phyloP scores from a whole-genome alignment of 257 asterid genomes.

The Fraxinus excelsior region DNA sequence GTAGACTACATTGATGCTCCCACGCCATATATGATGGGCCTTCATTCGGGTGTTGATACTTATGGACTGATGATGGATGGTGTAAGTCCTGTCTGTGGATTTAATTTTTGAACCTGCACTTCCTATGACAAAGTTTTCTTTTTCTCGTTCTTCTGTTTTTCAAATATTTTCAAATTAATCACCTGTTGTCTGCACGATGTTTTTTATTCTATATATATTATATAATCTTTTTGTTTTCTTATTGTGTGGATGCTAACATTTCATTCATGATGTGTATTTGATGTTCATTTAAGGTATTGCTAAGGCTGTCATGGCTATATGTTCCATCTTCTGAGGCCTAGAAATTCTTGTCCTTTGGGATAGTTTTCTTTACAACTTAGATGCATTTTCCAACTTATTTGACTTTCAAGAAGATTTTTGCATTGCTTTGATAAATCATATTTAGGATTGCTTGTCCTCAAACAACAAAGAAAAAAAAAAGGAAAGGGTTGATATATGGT shows the following conservation, averaged over 20 bases:
- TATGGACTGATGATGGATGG: constrained; percentile 94
- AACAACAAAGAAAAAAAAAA: background rate
- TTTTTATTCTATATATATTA: background rate
- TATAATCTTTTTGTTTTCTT: constrained; percentile 16
- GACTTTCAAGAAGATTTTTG: background rate
- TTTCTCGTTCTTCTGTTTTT: constrained; percentile 8
- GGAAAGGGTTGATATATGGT: background rate
- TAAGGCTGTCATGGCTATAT: background rate
- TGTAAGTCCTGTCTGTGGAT: constrained; percentile 58
- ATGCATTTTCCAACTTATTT: background rate
- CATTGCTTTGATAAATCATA: background rate
- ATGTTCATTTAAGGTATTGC: background rate
- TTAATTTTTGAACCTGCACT: constrained; percentile 9
- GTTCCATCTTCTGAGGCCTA: background rate
- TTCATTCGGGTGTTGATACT: constrained; percentile 97
- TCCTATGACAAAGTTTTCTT: constrained; percentile 3
- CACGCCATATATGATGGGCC: constrained; percentile 99
- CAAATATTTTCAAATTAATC: constrained; percentile 1
- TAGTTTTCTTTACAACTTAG: background rate
- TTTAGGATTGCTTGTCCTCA: background rate
- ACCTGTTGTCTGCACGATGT: background rate
- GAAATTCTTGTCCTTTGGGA: background rate
- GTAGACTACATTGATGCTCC: constrained; percentile 99
- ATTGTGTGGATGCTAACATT: background rate
- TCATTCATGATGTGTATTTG: background rate